Evolutionary conservation across 164 flowering plant genomes (phyloP).

Genomic region (Vitis rupestris): DNA sequence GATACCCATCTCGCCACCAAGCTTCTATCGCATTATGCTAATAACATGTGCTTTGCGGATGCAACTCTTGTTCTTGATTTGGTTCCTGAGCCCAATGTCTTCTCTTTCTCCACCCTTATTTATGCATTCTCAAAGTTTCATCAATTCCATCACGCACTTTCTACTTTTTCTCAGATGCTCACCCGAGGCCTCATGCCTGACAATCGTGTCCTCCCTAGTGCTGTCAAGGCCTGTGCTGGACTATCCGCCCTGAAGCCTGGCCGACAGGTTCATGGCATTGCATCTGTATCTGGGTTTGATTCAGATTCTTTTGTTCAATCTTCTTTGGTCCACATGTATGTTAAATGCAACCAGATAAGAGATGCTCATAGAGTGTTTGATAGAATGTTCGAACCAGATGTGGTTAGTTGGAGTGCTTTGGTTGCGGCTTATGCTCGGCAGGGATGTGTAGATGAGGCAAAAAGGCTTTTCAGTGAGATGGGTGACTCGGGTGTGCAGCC

Average conservation of each 20-base stretch:
- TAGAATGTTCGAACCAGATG: conserved; percentile 45
- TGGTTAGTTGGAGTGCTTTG: conserved; percentile 65
- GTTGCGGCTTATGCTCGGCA: conserved; percentile 57
- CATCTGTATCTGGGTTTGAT: conserved; percentile 36
- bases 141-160: conserved; percentile 25
- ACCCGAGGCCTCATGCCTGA: conserved; percentile 39
- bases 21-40: conserved; percentile 54
- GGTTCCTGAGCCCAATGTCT: conserved; percentile 24
- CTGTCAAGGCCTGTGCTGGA: conserved; percentile 57
- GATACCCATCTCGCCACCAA: conserved; percentile 35
- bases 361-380: conserved; percentile 57
- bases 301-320: conserved; percentile 53
- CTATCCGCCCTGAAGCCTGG: conserved; percentile 30
- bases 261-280: conserved; percentile 48
- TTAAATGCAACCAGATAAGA: conserved; percentile 40
- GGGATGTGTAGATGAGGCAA: conserved; percentile 44
- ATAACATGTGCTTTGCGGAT: conserved; percentile 26
- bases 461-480: conserved; percentile 42
- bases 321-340: conserved; percentile 58
- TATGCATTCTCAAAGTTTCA: conserved; percentile 36
- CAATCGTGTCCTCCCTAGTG: conserved; percentile 41
- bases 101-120: conserved; percentile 50
- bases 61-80: conserved; percentile 32
- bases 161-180: conserved; percentile 36
- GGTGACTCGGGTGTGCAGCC: conserved; percentile 49